Evolutionary conservation across 73 alveolate species (phyloP), one percentile per base, ranked within the genome.

Genomic region (Breviolum minutum): DNA sequence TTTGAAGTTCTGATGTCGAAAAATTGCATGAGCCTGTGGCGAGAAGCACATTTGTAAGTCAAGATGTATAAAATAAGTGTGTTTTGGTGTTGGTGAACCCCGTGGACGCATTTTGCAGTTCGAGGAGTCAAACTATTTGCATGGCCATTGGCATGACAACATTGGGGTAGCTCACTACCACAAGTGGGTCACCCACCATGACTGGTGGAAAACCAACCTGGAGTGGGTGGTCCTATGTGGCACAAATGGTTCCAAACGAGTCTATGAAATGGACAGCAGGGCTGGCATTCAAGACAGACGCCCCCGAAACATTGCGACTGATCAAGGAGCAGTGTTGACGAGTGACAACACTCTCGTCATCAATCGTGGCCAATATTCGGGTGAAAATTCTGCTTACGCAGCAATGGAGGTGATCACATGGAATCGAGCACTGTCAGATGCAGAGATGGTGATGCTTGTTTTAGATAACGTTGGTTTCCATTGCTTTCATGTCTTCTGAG

Each of bases 331-430:
- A 8, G 30, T 32, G 48, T 11, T 71, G 40, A 32, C 32, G 40
- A 11, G 40, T 19, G 82, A 71, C 30, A 32, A 16, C 17, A 71
- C 82, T 22, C 48, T 71, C 10, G 82, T 29, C 32, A 9, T 26
- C 80, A 63, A 86, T 30, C 30, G 16, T 48, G 93, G 93, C 14
- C 7, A 7, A 6, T 3, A 10, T 20, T 5, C 29, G 13, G 92
- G 66, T 22, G 79, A 82, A 82, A 40, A 4, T 5, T 62, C 81
- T 11, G 81, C 60, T 80, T 86, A 1, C 16, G 81, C 29, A 8
- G 95, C 63, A 27, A 86, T 86, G 95, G 95, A 86, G 95, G 63
- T 86, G 66, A 86, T 86, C 64, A 86, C 95, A 10, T 86, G 95
- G 95, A 60, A 83, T 63, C 40, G 93, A n/a, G 76, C 74, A 26